These are phyloP conservation scores for Entomortierella beljakovae DNA, from an alignment of 192 early-diverging fungal genomes.

Conservation along the genomic window DNA sequence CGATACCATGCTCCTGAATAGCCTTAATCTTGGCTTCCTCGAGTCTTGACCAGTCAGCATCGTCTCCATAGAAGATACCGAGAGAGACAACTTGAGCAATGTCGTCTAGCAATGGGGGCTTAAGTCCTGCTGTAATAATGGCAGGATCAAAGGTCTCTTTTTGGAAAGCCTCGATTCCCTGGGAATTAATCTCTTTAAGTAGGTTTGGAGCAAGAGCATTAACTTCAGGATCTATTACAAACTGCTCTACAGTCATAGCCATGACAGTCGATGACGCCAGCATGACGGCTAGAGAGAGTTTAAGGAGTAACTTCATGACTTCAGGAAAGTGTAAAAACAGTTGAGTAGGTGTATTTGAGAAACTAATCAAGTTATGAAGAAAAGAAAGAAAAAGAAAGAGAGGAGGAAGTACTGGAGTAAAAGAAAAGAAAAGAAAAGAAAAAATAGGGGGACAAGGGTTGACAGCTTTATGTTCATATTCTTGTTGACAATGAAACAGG, in stretches of 20 bases:
- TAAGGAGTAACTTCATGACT: slow-evolving; percentile 38
- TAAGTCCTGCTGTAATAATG: not conserved
- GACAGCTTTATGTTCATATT: too few species aligned
- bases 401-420: not conserved
- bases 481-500: too few species aligned
- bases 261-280: slow-evolving; percentile 17
- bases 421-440: too few species aligned
- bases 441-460: too few species aligned
- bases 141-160: not conserved
- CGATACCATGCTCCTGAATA: slow-evolving; percentile 24
- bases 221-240: slow-evolving; percentile 18
- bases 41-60: slow-evolving; percentile 39
- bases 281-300: slow-evolving; percentile 32
- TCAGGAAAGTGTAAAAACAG: not conserved
- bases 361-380: not conserved
- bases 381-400: slow-evolving; percentile 5
- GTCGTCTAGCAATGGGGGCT: slow-evolving; percentile 34
- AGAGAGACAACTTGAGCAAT: slow-evolving; percentile 37
- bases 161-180: slow-evolving; percentile 29
- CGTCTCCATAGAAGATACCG: slow-evolving; percentile 7
- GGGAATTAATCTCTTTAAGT: slow-evolving; percentile 29
- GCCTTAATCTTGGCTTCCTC: slow-evolving; percentile 34
- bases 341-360: not conserved
- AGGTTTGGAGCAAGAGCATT: slow-evolving; percentile 26
- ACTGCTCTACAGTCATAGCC: slow-evolving; percentile 11